These are phyloP conservation scores for Globisporangium spinosum DNA, from an alignment of 352 stramenopile species.

Conservation along the genomic window DNA sequence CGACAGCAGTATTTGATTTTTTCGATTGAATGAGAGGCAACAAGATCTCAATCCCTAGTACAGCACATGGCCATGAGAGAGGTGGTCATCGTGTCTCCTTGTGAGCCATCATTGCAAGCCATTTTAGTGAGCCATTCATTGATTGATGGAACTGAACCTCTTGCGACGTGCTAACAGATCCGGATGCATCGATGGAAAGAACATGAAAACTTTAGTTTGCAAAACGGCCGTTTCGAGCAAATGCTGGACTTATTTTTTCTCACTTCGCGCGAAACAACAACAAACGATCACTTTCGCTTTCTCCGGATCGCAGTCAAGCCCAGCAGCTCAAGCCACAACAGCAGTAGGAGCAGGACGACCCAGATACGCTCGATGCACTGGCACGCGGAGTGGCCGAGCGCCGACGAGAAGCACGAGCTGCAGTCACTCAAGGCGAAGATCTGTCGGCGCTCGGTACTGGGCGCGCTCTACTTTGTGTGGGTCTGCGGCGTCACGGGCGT, in stretches of 20 bases:
- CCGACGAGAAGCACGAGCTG: slow-evolving; percentile 28
- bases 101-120: background rate
- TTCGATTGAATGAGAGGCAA: background rate
- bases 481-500: slow-evolving; percentile 20
- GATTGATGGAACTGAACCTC: background rate
- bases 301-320: background rate
- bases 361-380: slow-evolving; percentile 6
- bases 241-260: slow-evolving; percentile 2
- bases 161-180: background rate
- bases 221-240: background rate
- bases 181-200: background rate
- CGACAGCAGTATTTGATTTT: slow-evolving; percentile 6
- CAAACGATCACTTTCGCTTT: slow-evolving; percentile 1
- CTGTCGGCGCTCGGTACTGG: slow-evolving; percentile 28
- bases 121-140: background rate
- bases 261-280: background rate
- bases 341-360: background rate
- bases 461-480: slow-evolving; percentile 29
- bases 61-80: background rate
- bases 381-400: slow-evolving; percentile 15
- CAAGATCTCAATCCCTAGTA: background rate
- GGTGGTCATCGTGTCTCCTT: background rate
- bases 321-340: background rate
- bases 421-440: slow-evolving; percentile 29
- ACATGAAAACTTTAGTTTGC: background rate